Evolutionary conservation across 768 basidiomycete genomes (phyloP).

Genomic region (Tremella fuciformis): DNA sequence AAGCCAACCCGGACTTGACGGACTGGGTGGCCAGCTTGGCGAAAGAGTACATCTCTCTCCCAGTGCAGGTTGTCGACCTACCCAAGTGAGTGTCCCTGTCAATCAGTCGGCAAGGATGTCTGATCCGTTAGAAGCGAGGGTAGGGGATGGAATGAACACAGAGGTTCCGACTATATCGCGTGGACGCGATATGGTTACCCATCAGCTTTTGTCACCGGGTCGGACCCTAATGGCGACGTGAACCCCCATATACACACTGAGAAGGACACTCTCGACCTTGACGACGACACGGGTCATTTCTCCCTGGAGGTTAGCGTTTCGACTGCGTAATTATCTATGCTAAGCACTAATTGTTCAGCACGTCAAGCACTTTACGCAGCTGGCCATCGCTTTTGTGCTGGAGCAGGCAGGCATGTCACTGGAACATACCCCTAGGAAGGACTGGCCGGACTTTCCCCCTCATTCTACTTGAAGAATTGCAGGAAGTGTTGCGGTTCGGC

Average conservation of each 20-base stretch:
- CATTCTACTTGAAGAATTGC: too few species aligned
- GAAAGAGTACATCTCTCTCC: conserved; percentile 25
- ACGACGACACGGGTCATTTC: conserved; percentile 27
- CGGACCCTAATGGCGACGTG: conserved; percentile 28
- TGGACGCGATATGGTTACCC: conserved; percentile 28
- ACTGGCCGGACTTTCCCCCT: too few species aligned
- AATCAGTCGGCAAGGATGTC: background rate
- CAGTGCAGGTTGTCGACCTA: conserved; percentile 15
- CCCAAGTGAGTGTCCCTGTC: conserved; percentile 11
- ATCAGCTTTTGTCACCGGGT: conserved; percentile 31
- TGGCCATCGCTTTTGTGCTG: conserved; percentile 71
- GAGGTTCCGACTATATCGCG: conserved; percentile 34
- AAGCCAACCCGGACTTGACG: conserved; percentile 23
- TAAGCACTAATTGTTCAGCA: conserved; percentile 54
- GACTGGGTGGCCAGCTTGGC: conserved; percentile 30
- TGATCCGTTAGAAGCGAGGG: too few species aligned
- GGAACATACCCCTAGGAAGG: conserved; percentile 18
- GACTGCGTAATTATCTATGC: background rate
- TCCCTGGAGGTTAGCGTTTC: conserved; percentile 29
- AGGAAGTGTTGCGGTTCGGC: too few species aligned
- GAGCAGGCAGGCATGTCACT: conserved; percentile 54
- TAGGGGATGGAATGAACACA: background rate
- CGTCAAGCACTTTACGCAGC: conserved; percentile 74
- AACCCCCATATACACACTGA: conserved; percentile 31
- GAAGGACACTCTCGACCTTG: conserved; percentile 30